phyloP scores from a whole-genome alignment of 1,139 yeast species.

The Yamadazyma epiphylla region DNA sequence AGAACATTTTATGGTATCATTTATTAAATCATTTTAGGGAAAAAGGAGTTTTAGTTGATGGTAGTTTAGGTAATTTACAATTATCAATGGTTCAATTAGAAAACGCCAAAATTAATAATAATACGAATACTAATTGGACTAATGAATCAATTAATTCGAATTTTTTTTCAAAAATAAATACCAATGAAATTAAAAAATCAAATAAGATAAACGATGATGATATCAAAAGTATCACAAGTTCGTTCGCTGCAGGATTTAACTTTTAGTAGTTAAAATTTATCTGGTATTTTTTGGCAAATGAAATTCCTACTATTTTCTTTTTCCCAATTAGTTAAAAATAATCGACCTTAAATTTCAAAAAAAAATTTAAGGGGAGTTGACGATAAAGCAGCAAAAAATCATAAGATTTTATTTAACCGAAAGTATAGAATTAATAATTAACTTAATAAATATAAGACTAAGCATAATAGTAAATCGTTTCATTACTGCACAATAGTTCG shows the following conservation, averaged over 20 bases:
- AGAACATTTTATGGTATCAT: slow-evolving; percentile 76
- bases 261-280: slow-evolving; percentile 5
- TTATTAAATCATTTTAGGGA: slow-evolving; percentile 76
- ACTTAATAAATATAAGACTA: too few relatives aligned
- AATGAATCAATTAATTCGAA: slow-evolving; percentile 29
- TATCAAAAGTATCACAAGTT: slow-evolving; percentile 41
- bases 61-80: slow-evolving; percentile 79
- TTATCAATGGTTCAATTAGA: slow-evolving; percentile 61
- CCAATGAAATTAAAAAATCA: slow-evolving; percentile 13
- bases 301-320: too few relatives aligned
- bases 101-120: slow-evolving; percentile 7
- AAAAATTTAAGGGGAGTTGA: too few relatives aligned
- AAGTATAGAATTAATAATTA: too few relatives aligned
- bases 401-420: too few relatives aligned
- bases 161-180: slow-evolving; percentile 35
- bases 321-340: too few relatives aligned
- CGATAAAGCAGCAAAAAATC: too few relatives aligned
- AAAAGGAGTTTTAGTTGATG: slow-evolving; percentile 86
- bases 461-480: too few relatives aligned
- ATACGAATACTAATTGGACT: slow-evolving; percentile 2
- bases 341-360: too few relatives aligned
- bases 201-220: slow-evolving; percentile 34
- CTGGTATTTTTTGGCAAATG: too few relatives aligned
- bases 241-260: slow-evolving; percentile 43
- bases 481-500: too few relatives aligned